Conservation (phyloP, 352 stramenopile species). For the Pythium scleroteichum region DNA sequence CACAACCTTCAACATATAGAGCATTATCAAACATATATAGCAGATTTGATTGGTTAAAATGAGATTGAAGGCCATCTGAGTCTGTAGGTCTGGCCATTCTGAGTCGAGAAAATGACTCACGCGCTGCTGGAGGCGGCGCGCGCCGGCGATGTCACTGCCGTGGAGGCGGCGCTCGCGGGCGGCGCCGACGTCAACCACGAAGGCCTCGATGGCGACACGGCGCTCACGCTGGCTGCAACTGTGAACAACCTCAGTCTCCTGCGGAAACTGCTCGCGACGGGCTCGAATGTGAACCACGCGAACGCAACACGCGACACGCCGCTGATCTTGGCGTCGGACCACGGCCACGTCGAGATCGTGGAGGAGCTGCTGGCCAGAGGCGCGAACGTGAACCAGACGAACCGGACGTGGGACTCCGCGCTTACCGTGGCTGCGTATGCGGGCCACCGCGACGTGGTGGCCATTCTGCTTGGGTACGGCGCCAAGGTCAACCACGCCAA, state of each 20-base stretch:
- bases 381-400: neutral
- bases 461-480: neutral
- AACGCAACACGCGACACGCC: neutral
- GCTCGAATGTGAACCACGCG: neutral
- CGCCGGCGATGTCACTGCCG: neutral
- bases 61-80: too few species aligned
- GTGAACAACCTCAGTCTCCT: neutral
- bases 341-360: neutral
- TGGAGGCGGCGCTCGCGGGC: neutral
- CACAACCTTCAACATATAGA: too few species aligned
- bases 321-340: neutral
- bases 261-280: neutral
- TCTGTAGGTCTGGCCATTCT: too few species aligned
- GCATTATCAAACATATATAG: too few species aligned
- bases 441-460: conserved; percentile 32
- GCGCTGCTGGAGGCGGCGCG: neutral
- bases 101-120: neutral
- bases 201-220: neutral
- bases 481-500: neutral
- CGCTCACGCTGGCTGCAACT: neutral
- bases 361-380: neutral
- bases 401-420: neutral
- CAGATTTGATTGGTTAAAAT: too few species aligned
- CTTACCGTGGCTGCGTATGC: conserved; percentile 19
- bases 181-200: neutral